phyloP scores from a whole-genome alignment of 2,329 filamentous ascomycete species.

The Ophiobolus disseminans region DNA sequence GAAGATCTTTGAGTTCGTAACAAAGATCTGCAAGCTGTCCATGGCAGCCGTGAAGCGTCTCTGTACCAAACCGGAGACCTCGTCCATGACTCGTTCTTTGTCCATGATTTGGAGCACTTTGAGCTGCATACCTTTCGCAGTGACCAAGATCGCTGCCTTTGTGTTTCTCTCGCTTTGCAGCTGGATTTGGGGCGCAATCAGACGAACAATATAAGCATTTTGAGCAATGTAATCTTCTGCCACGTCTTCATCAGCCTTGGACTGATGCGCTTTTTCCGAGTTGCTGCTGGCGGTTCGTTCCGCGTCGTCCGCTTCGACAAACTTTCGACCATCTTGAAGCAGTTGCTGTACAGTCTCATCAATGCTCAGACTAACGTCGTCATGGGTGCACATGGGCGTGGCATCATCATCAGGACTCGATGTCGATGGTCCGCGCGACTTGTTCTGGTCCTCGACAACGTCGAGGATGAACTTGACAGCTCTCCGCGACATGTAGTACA shows the following conservation, averaged over 20 bases:
- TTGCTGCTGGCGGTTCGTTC: conserved; percentile 27
- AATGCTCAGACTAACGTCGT: conserved; percentile 71
- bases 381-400: conserved; percentile 51
- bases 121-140: conserved; percentile 96
- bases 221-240: conserved; percentile 87
- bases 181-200: conserved; percentile 97
- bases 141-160: conserved; percentile 95
- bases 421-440: conserved; percentile 56
- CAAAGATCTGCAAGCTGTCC: conserved; percentile 98
- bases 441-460: conserved; percentile 92
- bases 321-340: conserved; percentile 81
- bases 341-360: conserved; percentile 88
- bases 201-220: conserved; percentile 90
- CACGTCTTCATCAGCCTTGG: conserved; percentile 64
- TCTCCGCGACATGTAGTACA: conserved; percentile 95
- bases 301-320: conserved; percentile 74
- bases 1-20: conserved; percentile 92
- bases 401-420: conserved; percentile 23
- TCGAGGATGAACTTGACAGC: conserved; percentile 98
- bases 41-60: conserved; percentile 92
- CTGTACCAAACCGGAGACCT: conserved; percentile 93
- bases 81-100: conserved; percentile 88
- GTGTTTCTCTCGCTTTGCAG: conserved; percentile 98
- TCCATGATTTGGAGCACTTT: conserved; percentile 99
- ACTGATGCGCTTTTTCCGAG: conserved; percentile 21